Conservation (phyloP, 2,329 filamentous ascomycete species). For the Tolypocladium tropicale region DNA sequence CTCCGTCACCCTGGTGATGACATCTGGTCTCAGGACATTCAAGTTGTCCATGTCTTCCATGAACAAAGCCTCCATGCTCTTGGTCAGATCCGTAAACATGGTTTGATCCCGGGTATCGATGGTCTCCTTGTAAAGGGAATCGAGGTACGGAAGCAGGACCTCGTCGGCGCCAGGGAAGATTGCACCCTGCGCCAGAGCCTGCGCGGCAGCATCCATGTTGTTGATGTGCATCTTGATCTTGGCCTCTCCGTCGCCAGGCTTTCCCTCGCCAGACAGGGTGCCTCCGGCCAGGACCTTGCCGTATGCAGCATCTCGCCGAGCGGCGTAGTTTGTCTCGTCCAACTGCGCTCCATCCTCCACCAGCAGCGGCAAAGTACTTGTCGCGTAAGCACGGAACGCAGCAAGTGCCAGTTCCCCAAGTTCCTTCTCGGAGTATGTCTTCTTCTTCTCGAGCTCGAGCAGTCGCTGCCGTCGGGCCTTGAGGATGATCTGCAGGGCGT, state of each 20-base stretch:
- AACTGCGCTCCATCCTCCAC: constrained; percentile 30
- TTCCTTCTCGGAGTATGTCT: constrained; percentile 40
- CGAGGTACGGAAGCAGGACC: constrained; percentile 74
- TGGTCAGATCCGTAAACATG: constrained; percentile 80
- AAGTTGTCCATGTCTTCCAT: constrained; percentile 78
- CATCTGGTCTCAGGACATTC: constrained; percentile 75
- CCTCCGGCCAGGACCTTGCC: constrained; percentile 43
- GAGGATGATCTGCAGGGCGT: constrained; percentile 39
- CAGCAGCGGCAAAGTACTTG: constrained; percentile 43
- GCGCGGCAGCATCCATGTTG: constrained; percentile 42
- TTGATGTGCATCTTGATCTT: constrained; percentile 86
- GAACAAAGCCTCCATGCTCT: constrained; percentile 80
- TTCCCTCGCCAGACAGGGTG: constrained; percentile 44
- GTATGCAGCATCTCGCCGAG: constrained; percentile 41
- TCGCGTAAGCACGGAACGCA: constrained; percentile 46
- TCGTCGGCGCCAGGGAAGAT: constrained; percentile 49
- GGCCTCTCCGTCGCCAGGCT: constrained; percentile 66
- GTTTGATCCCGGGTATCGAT: constrained; percentile 52
- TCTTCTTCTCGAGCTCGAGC: constrained; percentile 68
- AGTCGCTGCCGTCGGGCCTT: constrained; percentile 67
- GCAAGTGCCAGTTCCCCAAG: constrained; percentile 35
- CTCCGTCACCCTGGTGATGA: constrained; percentile 83
- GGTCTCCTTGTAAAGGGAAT: constrained; percentile 53
- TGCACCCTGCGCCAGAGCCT: constrained; percentile 35
- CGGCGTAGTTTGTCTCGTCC: constrained; percentile 38